phyloP scores from a whole-genome alignment of 768 basidiomycete genomes.

The Crepidotus variabilis region DNA sequence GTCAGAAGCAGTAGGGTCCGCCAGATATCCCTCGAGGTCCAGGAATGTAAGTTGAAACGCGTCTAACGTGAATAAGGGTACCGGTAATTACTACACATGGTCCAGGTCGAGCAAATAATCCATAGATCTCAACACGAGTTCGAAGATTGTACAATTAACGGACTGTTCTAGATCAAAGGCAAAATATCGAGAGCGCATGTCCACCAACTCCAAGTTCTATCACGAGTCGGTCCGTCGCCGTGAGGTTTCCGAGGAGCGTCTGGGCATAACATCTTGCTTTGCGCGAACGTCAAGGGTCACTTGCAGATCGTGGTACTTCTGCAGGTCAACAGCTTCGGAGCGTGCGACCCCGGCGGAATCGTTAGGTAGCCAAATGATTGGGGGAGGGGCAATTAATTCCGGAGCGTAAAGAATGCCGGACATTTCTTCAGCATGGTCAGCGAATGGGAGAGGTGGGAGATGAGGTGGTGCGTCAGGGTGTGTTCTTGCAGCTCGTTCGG shows the following conservation, averaged over 20 bases:
- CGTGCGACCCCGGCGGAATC: constrained; percentile 71
- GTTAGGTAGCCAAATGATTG: constrained; percentile 84
- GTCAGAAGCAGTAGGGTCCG: not conserved
- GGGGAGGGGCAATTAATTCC: constrained; percentile 72
- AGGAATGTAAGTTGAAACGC: not conserved
- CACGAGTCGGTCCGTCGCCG: constrained; percentile 18
- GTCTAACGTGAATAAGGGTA: not conserved
- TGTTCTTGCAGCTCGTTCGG: constrained; percentile 73
- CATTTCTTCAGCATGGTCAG: constrained; percentile 76
- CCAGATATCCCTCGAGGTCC: not conserved
- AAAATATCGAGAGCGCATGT: not conserved
- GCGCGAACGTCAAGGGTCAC: constrained; percentile 68
- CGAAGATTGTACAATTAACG: not conserved
- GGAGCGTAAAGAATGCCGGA: constrained; percentile 78
- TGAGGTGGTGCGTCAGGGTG: constrained; percentile 76
- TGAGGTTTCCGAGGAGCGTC: constrained; percentile 29
- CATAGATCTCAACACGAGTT: not conserved
- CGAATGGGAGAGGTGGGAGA: constrained; percentile 63
- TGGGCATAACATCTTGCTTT: constrained; percentile 44
- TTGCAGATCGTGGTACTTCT: constrained; percentile 66
- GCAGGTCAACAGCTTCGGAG: constrained; percentile 73
- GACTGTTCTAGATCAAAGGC: not conserved
- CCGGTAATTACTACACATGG: not conserved
- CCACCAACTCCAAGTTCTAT: not conserved
- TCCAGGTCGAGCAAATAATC: not conserved